Base-by-base conservation (phyloP, 192 early-diverging fungal species). In the Coemansia sp. region DNA sequence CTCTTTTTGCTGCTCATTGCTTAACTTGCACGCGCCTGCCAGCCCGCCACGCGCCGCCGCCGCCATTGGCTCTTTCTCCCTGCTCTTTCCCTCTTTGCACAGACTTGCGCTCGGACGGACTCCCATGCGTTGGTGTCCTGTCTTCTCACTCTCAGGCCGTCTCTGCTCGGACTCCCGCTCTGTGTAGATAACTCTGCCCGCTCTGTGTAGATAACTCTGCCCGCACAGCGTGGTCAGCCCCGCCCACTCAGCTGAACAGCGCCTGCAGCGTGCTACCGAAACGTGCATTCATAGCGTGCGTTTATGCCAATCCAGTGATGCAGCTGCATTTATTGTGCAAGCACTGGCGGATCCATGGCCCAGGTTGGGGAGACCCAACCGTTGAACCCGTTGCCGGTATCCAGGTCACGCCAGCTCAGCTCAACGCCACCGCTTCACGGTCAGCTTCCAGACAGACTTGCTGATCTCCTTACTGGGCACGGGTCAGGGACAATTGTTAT, bases 1-100 rank as follows among this genome's bases (percentile, higher is more conserved):
- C 40, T 15, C 40, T 44, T 12, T 44, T 12, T n/a, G 14, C 40
- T n/a, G 14, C 11, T 9, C 15, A 12, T 5, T 4, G 4, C 17
- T 8, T 21, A 21, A 20, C 60, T 37, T 26, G 19, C 60, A 53
- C 25, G 60, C 60, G 48, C 44, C 26, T 21, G 52, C 46, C 20
- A 49, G 59, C 46, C 59, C 59, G 42, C 60, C 60, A 62, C 38
- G 60, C 60, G 60, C 60, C 37, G 31, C 60, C 28, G 28, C 36
- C 12, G 31, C 50, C 60, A 62, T 62, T 62, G 60, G 60, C 49
- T 54, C 20, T n/a, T n/a, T 22, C 20, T 5, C 47, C 4, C 7
- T 20, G n/a, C 47, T 48, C 17, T 8, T 48, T 15, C 17, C 47
- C 12, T 48, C 47, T n/a, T 44, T 14, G 40, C 14, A 12, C 40